Evolutionary conservation across 805 yeast genomes (phyloP), one percentile per base, ranked within the genome.

Genomic region (Hermanozyma aechmeae): DNA sequence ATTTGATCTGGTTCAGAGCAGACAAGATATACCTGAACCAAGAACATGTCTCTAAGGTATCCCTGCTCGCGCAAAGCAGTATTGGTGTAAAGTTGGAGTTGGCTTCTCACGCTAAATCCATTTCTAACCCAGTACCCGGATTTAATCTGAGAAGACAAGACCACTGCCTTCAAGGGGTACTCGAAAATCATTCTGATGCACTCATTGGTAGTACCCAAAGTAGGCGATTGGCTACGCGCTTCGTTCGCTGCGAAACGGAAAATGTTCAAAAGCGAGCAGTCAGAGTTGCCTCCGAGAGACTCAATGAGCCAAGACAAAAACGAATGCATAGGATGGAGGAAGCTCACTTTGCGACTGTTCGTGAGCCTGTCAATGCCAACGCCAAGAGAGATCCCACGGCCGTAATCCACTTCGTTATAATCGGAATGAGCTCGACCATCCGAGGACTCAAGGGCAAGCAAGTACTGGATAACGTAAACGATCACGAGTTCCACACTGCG

Each of bases 41-140:
- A 58, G 46, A 71, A 81, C 13, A 89, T 49, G 43, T 92, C 97
- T 40, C 94, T 68, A 42, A 76, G 63, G 46, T 68, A 87, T 0
- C 96, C 94, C 35, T 74, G 73, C 38, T 87, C 96, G 31, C 96
- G 63, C 28, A 87, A 65, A 4, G 85, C 81, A 9, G 86, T 70
- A 34, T 73, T 78, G 23, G 80, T 70, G 50, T 89, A 89, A 32
- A 86, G 75, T 40, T 76, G 79, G 38, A 81, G 65, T 47, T 89
- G 97, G 15, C 77, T 75, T 23, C 80, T 66, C 4, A 85, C 76
- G 23, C 87, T 79, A 34, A 73, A 69, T 0, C 98, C 98, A 53
- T 89, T 89, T 45, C 97, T 70, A 0, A 89, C 96, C 97, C 97
- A 89, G 32, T 80, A 70, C 0, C 96, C 96, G 0, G 81, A 76